A percentile compares a stretch with the other conserved stretches of the same genome.
These are phyloP conservation scores for Malania oleifera DNA, from an alignment of 164 flowering plant species.

Conservation along the genomic window DNA sequence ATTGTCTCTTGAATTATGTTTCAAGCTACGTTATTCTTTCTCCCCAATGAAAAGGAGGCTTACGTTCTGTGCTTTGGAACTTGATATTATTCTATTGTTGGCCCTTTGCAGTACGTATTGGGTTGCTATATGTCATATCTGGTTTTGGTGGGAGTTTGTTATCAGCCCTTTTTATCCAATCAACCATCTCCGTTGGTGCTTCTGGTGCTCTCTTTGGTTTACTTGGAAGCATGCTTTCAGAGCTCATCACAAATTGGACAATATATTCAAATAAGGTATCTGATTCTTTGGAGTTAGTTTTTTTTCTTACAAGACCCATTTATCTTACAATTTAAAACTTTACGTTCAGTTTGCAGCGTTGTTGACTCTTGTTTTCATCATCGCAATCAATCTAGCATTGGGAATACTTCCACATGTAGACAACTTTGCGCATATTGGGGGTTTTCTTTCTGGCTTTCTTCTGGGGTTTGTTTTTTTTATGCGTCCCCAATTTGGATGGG, in stretches of 20 bases:
- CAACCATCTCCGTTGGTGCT: slow-evolving; percentile 84
- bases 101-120: slow-evolving; percentile 56
- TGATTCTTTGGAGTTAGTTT: neutral
- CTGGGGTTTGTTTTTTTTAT: slow-evolving; percentile 53
- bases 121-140: slow-evolving; percentile 58
- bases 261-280: slow-evolving; percentile 82
- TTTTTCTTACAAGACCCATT: neutral
- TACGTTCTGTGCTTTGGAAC: slow-evolving; percentile 4
- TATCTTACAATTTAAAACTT: slow-evolving; percentile 7
- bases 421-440: slow-evolving; percentile 63
- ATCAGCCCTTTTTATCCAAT: slow-evolving; percentile 67
- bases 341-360: slow-evolving; percentile 39
- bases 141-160: slow-evolving; percentile 83
- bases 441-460: slow-evolving; percentile 56
- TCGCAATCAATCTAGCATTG: slow-evolving; percentile 40
- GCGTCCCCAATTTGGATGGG: slow-evolving; percentile 51
- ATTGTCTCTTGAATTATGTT: too few relatives aligned
- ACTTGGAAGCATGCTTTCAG: slow-evolving; percentile 87
- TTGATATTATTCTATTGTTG: slow-evolving; percentile 2
- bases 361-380: slow-evolving; percentile 40
- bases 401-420: slow-evolving; percentile 66
- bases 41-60: neutral
- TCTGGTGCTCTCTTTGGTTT: slow-evolving; percentile 94
- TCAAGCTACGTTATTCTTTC: neutral
- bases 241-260: slow-evolving; percentile 88